Percentiles rank a stretch among this genome's conserved stretches.
Evolutionary conservation across 2,329 filamentous ascomycete genomes (phyloP).

Genomic region (Phialophora expanda): DNA sequence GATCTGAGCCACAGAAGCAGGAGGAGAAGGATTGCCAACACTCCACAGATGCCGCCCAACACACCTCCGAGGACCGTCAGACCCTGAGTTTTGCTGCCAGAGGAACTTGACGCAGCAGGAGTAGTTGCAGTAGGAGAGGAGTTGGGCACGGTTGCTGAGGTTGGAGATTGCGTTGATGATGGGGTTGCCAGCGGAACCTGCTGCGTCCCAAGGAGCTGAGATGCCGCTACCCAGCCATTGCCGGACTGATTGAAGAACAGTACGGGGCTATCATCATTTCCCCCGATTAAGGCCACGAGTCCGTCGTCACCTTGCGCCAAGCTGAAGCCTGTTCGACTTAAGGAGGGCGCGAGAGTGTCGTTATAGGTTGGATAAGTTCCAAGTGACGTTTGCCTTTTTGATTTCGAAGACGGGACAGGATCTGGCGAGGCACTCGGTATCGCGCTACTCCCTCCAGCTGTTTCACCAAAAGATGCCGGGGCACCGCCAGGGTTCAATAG

Average conservation of each 20-base stretch:
- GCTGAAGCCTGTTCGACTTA: conserved; percentile 68
- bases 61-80: conserved; percentile 77
- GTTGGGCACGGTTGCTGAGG: conserved; percentile 39
- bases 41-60: conserved; percentile 78
- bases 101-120: conserved; percentile 45
- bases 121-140: conserved; percentile 42
- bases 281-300: conserved; percentile 78
- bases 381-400: conserved; percentile 62
- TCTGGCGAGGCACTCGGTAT: conserved; percentile 39
- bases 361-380: conserved; percentile 80
- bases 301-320: conserved; percentile 70
- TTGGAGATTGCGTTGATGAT: conserved; percentile 40
- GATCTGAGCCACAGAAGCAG: conserved; percentile 72
- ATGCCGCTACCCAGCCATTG: conserved; percentile 80
- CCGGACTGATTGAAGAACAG: conserved; percentile 75
- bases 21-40: conserved; percentile 71
- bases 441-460: conserved; percentile 55
- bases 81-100: conserved; percentile 43
- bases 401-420: conserved; percentile 43
- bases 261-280: conserved; percentile 68
- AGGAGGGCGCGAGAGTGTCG: conserved; percentile 69
- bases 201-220: conserved; percentile 62
- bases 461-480: conserved; percentile 54
- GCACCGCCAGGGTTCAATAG: conserved; percentile 66
- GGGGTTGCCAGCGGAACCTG: conserved; percentile 43